Percentiles rank a stretch among this genome's conserved stretches.
Conservation (phyloP, 495 filamentous ascomycete species). For the Neurospora sp. region DNA sequence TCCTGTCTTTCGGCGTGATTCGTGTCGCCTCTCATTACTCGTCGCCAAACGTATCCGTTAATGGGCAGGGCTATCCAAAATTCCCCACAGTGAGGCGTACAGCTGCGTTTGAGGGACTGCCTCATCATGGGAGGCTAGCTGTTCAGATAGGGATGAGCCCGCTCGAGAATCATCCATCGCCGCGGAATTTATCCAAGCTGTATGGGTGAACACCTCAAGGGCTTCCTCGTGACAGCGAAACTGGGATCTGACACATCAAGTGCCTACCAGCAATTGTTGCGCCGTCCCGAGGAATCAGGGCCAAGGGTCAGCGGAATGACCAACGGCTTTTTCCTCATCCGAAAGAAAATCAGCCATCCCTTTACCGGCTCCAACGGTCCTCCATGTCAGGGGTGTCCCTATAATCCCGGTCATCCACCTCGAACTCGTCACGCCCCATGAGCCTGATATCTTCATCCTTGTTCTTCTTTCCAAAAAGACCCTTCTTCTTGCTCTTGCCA, state of each 20-base stretch:
- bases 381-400: neutral
- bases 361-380: neutral
- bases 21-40: neutral
- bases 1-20: neutral
- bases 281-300: neutral
- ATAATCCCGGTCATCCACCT: neutral
- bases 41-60: neutral
- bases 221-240: neutral
- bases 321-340: neutral
- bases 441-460: constrained; percentile 29
- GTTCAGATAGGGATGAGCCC: neutral
- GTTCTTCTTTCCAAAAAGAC: constrained; percentile 15
- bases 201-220: neutral
- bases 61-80: neutral
- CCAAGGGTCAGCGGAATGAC: neutral
- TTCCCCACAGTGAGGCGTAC: neutral
- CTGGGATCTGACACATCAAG: neutral
- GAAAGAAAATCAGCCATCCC: neutral
- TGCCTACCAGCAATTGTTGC: neutral
- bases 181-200: neutral
- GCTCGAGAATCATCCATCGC: neutral
- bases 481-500: constrained; percentile 22
- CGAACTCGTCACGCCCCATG: constrained; percentile 22
- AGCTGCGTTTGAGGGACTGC: neutral
- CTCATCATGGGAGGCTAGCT: neutral